A percentile compares a stretch with the other conserved stretches of the same genome.
Evolutionary conservation across 2,329 filamentous ascomycete genomes (phyloP).

Genomic region (Rutstroemia sp.): DNA sequence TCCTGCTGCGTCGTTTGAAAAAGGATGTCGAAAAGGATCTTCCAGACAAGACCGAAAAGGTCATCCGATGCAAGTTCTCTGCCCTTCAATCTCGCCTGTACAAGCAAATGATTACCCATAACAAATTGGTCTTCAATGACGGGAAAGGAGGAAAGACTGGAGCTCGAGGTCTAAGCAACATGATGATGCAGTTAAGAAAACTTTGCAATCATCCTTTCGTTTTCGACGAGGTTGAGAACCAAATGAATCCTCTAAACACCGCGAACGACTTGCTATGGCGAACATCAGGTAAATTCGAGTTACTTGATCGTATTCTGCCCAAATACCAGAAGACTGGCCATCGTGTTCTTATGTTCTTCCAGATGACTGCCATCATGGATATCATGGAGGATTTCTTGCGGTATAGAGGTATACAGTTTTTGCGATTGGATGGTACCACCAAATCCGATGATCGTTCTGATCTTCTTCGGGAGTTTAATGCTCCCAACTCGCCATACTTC

Average conservation of each 20-base stretch:
- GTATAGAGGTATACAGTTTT: constrained; percentile 72
- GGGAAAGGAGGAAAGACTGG: constrained; percentile 92
- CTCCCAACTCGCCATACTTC: constrained; percentile 84
- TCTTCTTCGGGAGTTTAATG: constrained; percentile 82
- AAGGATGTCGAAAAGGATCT: constrained; percentile 99
- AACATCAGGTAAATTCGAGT: constrained; percentile 93
- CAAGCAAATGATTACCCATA: constrained; percentile 95
- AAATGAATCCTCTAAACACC: constrained; percentile 84
- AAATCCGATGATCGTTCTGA: constrained; percentile 97
- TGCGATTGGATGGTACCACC: constrained; percentile 91
- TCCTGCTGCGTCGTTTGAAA: constrained; percentile 96
- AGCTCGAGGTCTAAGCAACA: constrained; percentile 93
- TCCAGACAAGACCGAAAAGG: constrained; percentile 97
- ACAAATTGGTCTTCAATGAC: constrained; percentile 89
- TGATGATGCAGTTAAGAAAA: constrained; percentile 99
- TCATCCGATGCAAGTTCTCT: constrained; percentile 99
- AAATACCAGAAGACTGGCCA: constrained; percentile 90
- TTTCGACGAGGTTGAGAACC: constrained; percentile 94
- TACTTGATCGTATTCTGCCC: constrained; percentile 83
- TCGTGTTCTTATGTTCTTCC: constrained; percentile 99
- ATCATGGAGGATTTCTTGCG: constrained; percentile 99
- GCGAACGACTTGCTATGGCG: constrained; percentile 95
- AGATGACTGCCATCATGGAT: constrained; percentile 99
- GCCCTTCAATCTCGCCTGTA: constrained; percentile 88
- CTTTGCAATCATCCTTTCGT: constrained; percentile 99